Conservation (phyloP, 2,329 filamentous ascomycete species). For the Aschersonia sp. region DNA sequence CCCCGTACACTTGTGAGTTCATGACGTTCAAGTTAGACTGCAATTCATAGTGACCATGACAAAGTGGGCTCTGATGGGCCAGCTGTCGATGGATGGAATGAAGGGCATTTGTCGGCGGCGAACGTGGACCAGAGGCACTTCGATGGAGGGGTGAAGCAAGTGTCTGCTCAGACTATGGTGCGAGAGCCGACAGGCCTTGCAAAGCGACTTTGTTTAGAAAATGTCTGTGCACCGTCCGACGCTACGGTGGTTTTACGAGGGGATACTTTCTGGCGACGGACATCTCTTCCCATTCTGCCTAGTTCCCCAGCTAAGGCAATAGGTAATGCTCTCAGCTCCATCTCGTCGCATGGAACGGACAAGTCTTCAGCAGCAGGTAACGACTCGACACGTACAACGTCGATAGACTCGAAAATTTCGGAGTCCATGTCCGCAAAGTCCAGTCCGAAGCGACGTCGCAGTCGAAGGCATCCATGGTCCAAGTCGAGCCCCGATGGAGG, state of each 20-base stretch:
- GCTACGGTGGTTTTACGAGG: slow-evolving; percentile 14
- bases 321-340: slow-evolving; percentile 10
- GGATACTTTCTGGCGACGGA: slow-evolving; percentile 8
- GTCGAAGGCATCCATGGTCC: slow-evolving; percentile 18
- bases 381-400: slow-evolving; percentile 17
- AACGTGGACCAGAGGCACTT: not conserved
- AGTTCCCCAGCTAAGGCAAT: slow-evolving; percentile 7
- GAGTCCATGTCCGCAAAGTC: slow-evolving; percentile 8
- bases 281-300: slow-evolving; percentile 12
- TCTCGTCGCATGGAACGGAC: slow-evolving; percentile 13
- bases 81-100: slow-evolving; percentile 5
- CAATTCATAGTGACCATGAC: not conserved
- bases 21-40: not conserved
- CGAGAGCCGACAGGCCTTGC: slow-evolving; percentile 10
- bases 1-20: slow-evolving; percentile 12
- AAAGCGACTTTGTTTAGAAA: slow-evolving; percentile 12
- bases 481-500: slow-evolving; percentile 20
- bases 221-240: slow-evolving; percentile 11
- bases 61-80: slow-evolving; percentile 12
- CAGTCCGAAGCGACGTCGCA: slow-evolving; percentile 11
- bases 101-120: slow-evolving; percentile 1
- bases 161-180: not conserved
- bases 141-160: not conserved
- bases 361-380: slow-evolving; percentile 11
- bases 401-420: slow-evolving; percentile 16